These are phyloP conservation scores for Oryza australiensis DNA, from an alignment of 176 grass and related monocot species.

Conservation along the genomic window DNA sequence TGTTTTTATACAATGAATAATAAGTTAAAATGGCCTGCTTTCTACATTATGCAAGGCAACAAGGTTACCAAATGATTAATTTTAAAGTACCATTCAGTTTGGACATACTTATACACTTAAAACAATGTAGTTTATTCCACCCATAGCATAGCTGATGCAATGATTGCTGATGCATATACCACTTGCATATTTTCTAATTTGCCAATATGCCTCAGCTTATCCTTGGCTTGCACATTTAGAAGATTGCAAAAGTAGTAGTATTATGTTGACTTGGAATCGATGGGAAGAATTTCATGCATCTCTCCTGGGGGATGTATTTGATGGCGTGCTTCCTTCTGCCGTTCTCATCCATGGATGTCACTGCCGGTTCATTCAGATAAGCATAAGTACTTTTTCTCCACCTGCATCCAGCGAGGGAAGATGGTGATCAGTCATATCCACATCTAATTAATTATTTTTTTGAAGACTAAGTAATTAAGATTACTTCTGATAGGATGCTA, in stretches of 20 bases:
- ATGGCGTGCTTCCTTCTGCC: constrained; percentile 18
- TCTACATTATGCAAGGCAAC: neutral
- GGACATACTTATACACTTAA: constrained; percentile 6
- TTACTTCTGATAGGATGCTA: constrained; percentile 9
- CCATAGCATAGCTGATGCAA: constrained; percentile 23
- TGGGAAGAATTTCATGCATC: constrained; percentile 26
- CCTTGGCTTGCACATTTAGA: constrained; percentile 20
- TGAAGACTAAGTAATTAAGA: constrained; percentile 12
- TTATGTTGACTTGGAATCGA: constrained; percentile 14
- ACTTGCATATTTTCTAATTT: constrained; percentile 14
- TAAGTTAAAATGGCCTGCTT: neutral
- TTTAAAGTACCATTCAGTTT: neutral
- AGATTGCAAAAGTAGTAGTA: constrained; percentile 23
- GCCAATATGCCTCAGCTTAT: neutral
- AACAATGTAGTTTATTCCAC: constrained; percentile 37
- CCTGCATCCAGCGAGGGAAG: constrained; percentile 56
- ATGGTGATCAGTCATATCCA: constrained; percentile 35
- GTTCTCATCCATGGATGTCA: constrained; percentile 53
- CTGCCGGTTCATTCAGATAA: constrained; percentile 78
- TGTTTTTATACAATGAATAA: neutral
- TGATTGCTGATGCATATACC: constrained; percentile 15
- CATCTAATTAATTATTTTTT: neutral
- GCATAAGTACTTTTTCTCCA: constrained; percentile 83
- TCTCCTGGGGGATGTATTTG: constrained; percentile 57
- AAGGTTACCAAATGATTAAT: constrained; percentile 12